A percentile compares a stretch with the other conserved stretches of the same genome.
Evolutionary conservation across 495 filamentous ascomycete genomes (phyloP).

Genomic region (Aspergillus sclerotioniger): DNA sequence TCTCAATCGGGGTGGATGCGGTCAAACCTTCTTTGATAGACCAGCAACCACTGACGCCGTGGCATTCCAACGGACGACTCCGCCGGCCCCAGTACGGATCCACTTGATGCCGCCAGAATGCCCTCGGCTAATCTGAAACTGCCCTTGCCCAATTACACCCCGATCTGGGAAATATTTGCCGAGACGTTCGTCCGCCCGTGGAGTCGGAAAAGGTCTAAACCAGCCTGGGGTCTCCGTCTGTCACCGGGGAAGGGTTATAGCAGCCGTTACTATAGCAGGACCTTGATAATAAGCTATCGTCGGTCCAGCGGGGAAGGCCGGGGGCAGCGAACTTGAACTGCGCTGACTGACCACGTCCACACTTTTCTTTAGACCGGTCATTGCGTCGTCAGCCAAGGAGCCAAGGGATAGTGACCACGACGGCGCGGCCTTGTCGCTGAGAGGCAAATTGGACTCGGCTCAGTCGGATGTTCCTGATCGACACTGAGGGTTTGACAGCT

Average conservation of each 20-base stretch:
- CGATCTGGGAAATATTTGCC: constrained; percentile 22
- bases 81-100: neutral
- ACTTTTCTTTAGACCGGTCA: neutral
- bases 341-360: neutral
- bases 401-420: neutral
- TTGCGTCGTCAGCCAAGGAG: neutral
- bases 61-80: constrained; percentile 4
- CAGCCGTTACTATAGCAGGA: constrained; percentile 1
- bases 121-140: constrained; percentile 13
- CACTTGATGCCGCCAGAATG: constrained; percentile 3
- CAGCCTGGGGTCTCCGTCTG: constrained; percentile 2
- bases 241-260: neutral
- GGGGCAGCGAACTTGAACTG: neutral
- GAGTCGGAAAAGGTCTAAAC: constrained; percentile 17
- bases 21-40: constrained; percentile 6
- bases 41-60: constrained; percentile 4
- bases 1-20: constrained; percentile 4
- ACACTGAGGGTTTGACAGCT: constrained; percentile 16
- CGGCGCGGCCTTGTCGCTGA: neutral
- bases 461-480: constrained; percentile 26
- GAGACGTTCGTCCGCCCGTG: constrained; percentile 22
- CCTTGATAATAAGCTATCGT: neutral
- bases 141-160: neutral
- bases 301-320: neutral
- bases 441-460: constrained; percentile 15